Percentiles rank a stretch among this genome's conserved stretches.
phyloP scores from a whole-genome alignment of 2,329 filamentous ascomycete species.

The Ophiocordyceps camponoti-leonardi region DNA sequence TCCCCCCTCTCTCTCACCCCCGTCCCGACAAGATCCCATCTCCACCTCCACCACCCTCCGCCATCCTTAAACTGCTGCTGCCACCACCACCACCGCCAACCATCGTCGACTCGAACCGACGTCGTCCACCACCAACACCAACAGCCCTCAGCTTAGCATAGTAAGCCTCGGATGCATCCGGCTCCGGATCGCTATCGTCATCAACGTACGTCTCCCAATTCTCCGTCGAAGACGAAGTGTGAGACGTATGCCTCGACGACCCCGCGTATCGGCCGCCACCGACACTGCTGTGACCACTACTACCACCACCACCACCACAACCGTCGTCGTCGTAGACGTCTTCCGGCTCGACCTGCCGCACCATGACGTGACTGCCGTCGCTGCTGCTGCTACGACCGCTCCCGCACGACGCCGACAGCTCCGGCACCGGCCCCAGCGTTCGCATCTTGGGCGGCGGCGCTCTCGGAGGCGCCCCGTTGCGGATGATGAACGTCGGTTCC shows the following conservation, averaged over 20 bases:
- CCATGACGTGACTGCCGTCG: slow-evolving; percentile 31
- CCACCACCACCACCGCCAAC: too few relatives aligned
- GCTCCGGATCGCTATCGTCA: slow-evolving; percentile 60
- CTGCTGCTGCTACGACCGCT: slow-evolving; percentile 28
- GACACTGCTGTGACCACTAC: too few relatives aligned
- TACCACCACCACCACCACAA: too few relatives aligned
- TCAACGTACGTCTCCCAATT: slow-evolving; percentile 92
- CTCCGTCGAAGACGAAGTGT: slow-evolving; percentile 60
- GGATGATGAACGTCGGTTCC: slow-evolving; percentile 32
- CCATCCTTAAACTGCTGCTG: too few relatives aligned
- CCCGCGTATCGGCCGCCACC: not conserved
- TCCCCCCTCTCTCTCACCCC: too few relatives aligned
- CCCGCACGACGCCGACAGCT: slow-evolving; percentile 16
- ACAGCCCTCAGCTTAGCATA: slow-evolving; percentile 61
- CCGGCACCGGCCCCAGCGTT: slow-evolving; percentile 42
- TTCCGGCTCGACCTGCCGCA: slow-evolving; percentile 51
- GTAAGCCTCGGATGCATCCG: slow-evolving; percentile 62
- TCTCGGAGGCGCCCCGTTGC: too few relatives aligned
- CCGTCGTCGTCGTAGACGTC: slow-evolving; percentile 64
- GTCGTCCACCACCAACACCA: slow-evolving; percentile 30
- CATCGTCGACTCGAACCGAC: slow-evolving; percentile 35
- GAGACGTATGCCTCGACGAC: slow-evolving; percentile 41
- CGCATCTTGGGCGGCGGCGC: slow-evolving; percentile 87
- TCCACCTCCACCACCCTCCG: too few relatives aligned
- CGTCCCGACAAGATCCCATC: too few relatives aligned